These are phyloP conservation scores for Gaertneriomyces sp. DNA, from an alignment of 192 early-diverging fungal species.

Conservation along the genomic window DNA sequence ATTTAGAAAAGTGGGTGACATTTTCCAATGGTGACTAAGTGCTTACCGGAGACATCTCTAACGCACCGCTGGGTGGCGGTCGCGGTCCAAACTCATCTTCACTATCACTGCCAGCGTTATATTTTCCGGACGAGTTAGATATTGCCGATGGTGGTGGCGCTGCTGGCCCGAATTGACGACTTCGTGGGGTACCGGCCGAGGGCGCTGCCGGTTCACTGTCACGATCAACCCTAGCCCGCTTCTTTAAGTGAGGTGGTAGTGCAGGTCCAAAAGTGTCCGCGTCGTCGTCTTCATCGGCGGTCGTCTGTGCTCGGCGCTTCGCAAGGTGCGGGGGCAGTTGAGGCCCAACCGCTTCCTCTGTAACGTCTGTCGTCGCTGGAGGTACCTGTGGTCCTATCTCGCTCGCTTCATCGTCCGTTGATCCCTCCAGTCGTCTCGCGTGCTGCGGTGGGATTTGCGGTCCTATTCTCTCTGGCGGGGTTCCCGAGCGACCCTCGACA, in stretches of 20 bases:
- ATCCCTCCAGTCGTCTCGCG: no score
- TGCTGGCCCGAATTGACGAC: conserved; percentile 6
- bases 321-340: no score
- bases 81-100: conserved; percentile 20
- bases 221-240: no score
- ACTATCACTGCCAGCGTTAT: neutral
- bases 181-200: neutral
- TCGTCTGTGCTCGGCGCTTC: no score
- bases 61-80: conserved; percentile 12
- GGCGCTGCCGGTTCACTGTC: neutral
- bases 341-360: no score
- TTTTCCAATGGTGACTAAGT: neutral
- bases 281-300: neutral
- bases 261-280: conserved; percentile 24
- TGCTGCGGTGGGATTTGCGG: no score
- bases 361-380: no score
- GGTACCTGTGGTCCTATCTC: no score
- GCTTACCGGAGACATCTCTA: neutral
- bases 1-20: neutral
- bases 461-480: no score
- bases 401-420: no score
- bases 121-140: neutral
- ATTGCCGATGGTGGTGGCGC: conserved; percentile 13
- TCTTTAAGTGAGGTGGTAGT: conserved; percentile 21
- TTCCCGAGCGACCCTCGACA: no score